Evolutionary conservation across 2,329 filamentous ascomycete species (phyloP).

Genomic region (Teratosphaeria pseudoeucalypti): DNA sequence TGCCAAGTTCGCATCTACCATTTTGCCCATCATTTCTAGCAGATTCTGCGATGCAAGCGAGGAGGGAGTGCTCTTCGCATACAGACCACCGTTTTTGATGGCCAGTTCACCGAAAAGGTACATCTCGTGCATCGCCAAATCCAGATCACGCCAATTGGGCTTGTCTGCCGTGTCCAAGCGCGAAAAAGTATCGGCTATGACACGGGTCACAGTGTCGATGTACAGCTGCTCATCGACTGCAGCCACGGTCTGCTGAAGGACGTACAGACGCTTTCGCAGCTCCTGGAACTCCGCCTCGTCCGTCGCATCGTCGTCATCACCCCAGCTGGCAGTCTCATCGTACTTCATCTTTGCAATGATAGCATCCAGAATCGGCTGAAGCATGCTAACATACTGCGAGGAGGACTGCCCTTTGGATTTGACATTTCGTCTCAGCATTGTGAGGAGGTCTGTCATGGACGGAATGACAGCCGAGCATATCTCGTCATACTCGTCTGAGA

Average conservation of each 20-base stretch:
- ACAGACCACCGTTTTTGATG: constrained; percentile 78
- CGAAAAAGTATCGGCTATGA: constrained; percentile 81
- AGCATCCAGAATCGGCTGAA: constrained; percentile 79
- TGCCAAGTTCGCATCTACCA: constrained; percentile 85
- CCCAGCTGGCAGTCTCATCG: constrained; percentile 89
- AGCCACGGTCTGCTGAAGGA: constrained; percentile 85
- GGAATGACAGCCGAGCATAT: constrained; percentile 93
- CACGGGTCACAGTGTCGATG: constrained; percentile 73
- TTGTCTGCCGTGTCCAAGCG: constrained; percentile 64
- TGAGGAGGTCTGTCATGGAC: constrained; percentile 82
- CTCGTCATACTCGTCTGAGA: constrained; percentile 96
- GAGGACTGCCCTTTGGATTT: constrained; percentile 54
- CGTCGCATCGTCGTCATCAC: constrained; percentile 73
- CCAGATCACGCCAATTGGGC: constrained; percentile 89
- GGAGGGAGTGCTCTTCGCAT: constrained; percentile 72
- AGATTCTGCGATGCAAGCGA: constrained; percentile 70
- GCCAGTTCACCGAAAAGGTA: constrained; percentile 90
- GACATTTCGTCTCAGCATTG: constrained; percentile 74
- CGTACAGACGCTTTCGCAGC: constrained; percentile 76
- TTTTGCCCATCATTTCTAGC: constrained; percentile 85
- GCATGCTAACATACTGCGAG: constrained; percentile 65
- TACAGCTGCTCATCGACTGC: constrained; percentile 81
- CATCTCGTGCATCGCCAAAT: constrained; percentile 90
- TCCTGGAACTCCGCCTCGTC: constrained; percentile 98
- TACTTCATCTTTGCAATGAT: constrained; percentile 96